These are phyloP conservation scores for Xylaria telfairii DNA, from an alignment of 495 filamentous ascomycete species.

Conservation along the genomic window DNA sequence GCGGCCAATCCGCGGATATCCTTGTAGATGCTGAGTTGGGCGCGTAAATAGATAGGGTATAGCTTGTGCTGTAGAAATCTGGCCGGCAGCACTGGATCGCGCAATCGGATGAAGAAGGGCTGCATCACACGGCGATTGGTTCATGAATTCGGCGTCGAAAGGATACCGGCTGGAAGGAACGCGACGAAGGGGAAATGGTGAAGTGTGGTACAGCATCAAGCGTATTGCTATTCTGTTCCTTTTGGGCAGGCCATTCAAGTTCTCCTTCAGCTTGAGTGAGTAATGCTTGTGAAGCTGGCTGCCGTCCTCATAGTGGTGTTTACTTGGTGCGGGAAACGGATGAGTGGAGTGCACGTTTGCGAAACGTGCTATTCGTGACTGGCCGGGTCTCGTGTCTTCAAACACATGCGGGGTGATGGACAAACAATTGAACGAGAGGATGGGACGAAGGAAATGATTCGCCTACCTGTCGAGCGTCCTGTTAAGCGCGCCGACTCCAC, in stretches of 20 bases:
- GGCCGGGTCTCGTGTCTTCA: conserved; percentile 48
- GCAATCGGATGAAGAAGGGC: conserved; percentile 52
- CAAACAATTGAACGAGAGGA: conserved; percentile 26
- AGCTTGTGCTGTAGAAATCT: conserved; percentile 42
- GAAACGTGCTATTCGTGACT: conserved; percentile 35
- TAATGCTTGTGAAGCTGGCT: conserved; percentile 31
- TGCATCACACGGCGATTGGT: conserved; percentile 48
- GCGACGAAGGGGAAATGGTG: neutral
- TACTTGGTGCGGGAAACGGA: conserved; percentile 24
- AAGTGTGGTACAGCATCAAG: conserved; percentile 2
- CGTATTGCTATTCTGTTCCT: neutral
- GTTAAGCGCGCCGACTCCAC: conserved; percentile 73
- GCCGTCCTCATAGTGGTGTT: conserved; percentile 27
- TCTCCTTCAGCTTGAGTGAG: neutral
- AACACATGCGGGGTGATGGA: conserved; percentile 48
- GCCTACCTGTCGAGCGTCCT: conserved; percentile 89
- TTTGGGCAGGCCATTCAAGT: neutral
- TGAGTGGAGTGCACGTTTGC: conserved; percentile 46
- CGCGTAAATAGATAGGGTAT: conserved; percentile 56
- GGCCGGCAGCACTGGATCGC: conserved; percentile 43
- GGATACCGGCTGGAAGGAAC: neutral
- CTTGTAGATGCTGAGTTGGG: conserved; percentile 49
- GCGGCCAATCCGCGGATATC: conserved; percentile 41
- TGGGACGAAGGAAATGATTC: conserved; percentile 37
- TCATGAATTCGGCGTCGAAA: conserved; percentile 16